These are phyloP conservation scores for Endocarpon pusillum DNA, from an alignment of 495 filamentous ascomycete species.

Conservation along the genomic window DNA sequence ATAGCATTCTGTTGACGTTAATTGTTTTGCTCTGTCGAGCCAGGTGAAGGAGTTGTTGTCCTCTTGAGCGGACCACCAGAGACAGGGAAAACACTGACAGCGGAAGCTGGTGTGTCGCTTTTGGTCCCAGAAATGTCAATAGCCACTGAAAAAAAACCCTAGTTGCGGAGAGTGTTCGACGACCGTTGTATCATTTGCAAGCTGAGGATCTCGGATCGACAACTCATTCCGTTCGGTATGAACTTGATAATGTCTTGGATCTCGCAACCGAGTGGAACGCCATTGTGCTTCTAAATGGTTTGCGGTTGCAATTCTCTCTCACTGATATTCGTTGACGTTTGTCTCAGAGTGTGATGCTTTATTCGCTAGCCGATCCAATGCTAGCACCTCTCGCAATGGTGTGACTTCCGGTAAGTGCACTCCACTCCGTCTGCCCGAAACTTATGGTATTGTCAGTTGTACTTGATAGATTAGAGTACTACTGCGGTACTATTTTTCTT, in stretches of 20 bases:
- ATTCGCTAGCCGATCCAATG: not conserved
- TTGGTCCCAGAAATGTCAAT: too few relatives aligned
- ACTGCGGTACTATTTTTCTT: constrained; percentile 6
- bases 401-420: not conserved
- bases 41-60: constrained; percentile 15
- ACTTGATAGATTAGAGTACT: constrained; percentile 7
- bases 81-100: constrained; percentile 9
- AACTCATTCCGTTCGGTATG: not conserved
- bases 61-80: constrained; percentile 15
- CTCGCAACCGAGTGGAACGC: constrained; percentile 4
- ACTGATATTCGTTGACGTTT: not conserved
- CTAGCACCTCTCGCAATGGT: not conserved
- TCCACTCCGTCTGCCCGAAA: not conserved
- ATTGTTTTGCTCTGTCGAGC: not conserved
- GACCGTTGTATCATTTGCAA: constrained; percentile 1
- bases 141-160: too few relatives aligned
- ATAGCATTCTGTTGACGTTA: not conserved
- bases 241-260: not conserved
- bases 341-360: not conserved
- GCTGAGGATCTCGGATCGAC: constrained; percentile 1
- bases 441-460: constrained; percentile 2
- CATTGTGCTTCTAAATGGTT: constrained; percentile 2
- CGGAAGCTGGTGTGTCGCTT: constrained; percentile 4
- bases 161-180: constrained; percentile 1
- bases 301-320: not conserved